Percentiles rank a stretch among this genome's conserved stretches.
Conservation (phyloP, 2,329 filamentous ascomycete species). For the Cytospora piceicola region DNA sequence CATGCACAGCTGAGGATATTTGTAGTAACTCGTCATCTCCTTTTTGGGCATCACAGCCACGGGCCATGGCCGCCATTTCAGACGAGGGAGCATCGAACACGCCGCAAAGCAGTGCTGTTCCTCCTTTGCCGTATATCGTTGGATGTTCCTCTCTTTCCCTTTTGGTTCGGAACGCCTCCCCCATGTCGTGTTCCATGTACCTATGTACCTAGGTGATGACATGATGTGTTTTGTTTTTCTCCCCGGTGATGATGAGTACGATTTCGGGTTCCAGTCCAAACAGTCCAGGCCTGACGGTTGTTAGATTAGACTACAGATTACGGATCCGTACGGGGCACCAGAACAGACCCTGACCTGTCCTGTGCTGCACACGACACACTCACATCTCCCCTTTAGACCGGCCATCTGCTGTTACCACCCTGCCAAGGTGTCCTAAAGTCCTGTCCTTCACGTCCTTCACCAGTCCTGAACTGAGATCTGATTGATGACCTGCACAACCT, state of each 20-base stretch:
- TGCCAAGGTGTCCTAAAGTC: neutral
- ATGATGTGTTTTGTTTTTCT: no score
- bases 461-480: neutral
- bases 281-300: neutral
- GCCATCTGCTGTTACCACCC: neutral
- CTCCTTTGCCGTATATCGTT: neutral
- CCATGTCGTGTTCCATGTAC: no score
- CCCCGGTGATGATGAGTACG: no score
- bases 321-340: neutral
- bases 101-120: neutral
- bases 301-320: slow-evolving; percentile 3
- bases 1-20: slow-evolving; percentile 20
- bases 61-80: slow-evolving; percentile 7
- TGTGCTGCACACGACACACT: neutral
- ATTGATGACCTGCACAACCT: neutral
- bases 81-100: slow-evolving; percentile 6
- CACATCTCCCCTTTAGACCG: neutral
- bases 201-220: no score
- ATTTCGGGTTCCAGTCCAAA: no score
- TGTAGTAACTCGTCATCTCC: slow-evolving; percentile 23
- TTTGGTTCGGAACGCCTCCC: neutral
- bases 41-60: slow-evolving; percentile 11
- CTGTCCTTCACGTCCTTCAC: neutral
- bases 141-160: neutral
- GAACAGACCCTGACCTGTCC: neutral